phyloP scores from a whole-genome alignment of 768 basidiomycete genomes.

The Psilocybe cyanescens region DNA sequence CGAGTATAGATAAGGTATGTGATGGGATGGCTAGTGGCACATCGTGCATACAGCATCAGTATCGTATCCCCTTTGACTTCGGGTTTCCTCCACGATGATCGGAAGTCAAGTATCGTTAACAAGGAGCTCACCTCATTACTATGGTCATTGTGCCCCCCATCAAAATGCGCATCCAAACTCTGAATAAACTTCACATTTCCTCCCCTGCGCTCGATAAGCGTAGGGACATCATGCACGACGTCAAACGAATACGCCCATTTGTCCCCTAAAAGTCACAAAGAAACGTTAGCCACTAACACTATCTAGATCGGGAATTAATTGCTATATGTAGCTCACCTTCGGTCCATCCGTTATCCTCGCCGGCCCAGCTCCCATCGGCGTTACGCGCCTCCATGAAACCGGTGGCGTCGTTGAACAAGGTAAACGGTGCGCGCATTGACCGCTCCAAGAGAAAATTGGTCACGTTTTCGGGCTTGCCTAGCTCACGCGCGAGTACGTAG shows the following conservation, averaged over 20 bases:
- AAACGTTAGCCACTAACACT: not conserved
- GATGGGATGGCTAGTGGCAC: slow-evolving; percentile 69
- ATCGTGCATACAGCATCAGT: not conserved
- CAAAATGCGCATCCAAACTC: slow-evolving; percentile 64
- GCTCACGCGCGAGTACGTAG: slow-evolving; percentile 58
- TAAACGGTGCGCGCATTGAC: slow-evolving; percentile 58
- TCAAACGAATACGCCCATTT: slow-evolving; percentile 77
- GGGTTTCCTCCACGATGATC: not conserved
- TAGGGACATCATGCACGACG: slow-evolving; percentile 72
- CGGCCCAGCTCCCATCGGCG: slow-evolving; percentile 71
- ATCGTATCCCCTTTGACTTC: not conserved
- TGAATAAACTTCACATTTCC: slow-evolving; percentile 67
- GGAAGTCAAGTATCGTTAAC: not conserved
- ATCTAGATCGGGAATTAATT: not conserved
- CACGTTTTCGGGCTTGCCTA: slow-evolving; percentile 55
- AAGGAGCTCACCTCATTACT: slow-evolving; percentile 66
- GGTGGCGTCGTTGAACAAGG: slow-evolving; percentile 67
- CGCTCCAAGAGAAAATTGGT: slow-evolving; percentile 55
- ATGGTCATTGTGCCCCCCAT: slow-evolving; percentile 77
- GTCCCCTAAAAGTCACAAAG: slow-evolving; percentile 35
- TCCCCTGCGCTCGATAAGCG: slow-evolving; percentile 63
- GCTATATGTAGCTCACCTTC: slow-evolving; percentile 51
- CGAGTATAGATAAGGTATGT: slow-evolving; percentile 83
- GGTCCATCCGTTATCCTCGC: slow-evolving; percentile 76
- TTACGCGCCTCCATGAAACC: slow-evolving; percentile 87